Evolutionary conservation across 1,284 basidiomycete genomes (phyloP).

Genomic region (Puccinia polysora): DNA sequence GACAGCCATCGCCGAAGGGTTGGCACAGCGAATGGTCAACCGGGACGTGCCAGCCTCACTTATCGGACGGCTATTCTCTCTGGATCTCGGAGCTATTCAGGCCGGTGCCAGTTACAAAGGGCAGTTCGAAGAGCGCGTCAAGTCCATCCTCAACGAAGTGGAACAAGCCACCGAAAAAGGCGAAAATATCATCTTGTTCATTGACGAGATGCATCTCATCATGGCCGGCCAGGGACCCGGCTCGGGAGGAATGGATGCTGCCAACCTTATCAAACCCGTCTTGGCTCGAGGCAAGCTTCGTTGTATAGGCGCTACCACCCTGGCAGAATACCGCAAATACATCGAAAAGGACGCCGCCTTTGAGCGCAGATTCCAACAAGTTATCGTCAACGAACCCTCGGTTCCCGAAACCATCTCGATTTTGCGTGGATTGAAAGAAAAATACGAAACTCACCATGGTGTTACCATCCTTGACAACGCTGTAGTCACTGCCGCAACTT

Average conservation of each 20-base stretch:
- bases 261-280: slow-evolving; percentile 63
- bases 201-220: slow-evolving; percentile 74
- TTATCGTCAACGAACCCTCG: slow-evolving; percentile 83
- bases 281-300: slow-evolving; percentile 77
- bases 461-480: slow-evolving; percentile 78
- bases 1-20: slow-evolving; percentile 88
- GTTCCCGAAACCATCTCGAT: slow-evolving; percentile 90
- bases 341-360: slow-evolving; percentile 84
- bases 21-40: slow-evolving; percentile 92
- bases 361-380: slow-evolving; percentile 85
- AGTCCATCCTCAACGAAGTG: slow-evolving; percentile 70
- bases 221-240: slow-evolving; percentile 68
- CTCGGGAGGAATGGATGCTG: slow-evolving; percentile 56
- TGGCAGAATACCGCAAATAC: slow-evolving; percentile 88
- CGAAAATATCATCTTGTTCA: slow-evolving; percentile 81
- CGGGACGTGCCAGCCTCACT: slow-evolving; percentile 88
- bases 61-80: slow-evolving; percentile 62
- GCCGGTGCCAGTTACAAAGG: slow-evolving; percentile 86
- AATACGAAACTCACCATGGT: slow-evolving; percentile 59
- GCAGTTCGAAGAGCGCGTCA: slow-evolving; percentile 96
- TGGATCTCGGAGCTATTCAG: slow-evolving; percentile 93
- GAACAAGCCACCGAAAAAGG: slow-evolving; percentile 84
- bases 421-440: slow-evolving; percentile 81
- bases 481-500: slow-evolving; percentile 80
- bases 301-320: slow-evolving; percentile 87